These are phyloP conservation scores for Alternaria alternata DNA, from an alignment of 2,329 filamentous ascomycete genomes.

Conservation along the genomic window DNA sequence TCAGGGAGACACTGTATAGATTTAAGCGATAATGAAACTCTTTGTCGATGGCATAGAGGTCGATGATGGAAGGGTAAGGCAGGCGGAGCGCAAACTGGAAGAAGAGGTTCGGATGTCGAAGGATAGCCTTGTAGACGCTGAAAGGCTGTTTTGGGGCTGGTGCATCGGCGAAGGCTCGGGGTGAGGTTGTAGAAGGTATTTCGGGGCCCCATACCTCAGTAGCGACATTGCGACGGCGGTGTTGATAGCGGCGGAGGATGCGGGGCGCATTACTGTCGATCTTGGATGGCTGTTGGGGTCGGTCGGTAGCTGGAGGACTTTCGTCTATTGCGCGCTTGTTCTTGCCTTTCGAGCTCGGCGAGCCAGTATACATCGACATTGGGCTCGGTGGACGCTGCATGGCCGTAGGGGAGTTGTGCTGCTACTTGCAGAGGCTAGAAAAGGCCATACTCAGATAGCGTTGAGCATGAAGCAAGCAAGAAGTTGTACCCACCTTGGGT, in stretches of 20 bases:
- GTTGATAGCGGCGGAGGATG: conserved; percentile 32
- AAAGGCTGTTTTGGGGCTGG: conserved; percentile 22
- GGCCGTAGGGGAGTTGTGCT: not conserved
- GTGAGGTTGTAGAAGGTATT: conserved; percentile 1
- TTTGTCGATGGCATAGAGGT: conserved; percentile 52
- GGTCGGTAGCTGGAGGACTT: not conserved
- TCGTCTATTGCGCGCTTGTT: conserved; percentile 33
- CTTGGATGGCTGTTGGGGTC: not conserved
- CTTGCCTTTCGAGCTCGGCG: conserved; percentile 18
- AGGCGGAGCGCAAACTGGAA: conserved; percentile 44
- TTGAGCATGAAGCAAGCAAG: not conserved
- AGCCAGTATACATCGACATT: conserved; percentile 16
- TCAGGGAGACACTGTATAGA: conserved; percentile 64
- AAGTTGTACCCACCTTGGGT: not conserved
- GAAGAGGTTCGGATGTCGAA: conserved; percentile 48
- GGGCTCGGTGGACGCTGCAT: conserved; percentile 11
- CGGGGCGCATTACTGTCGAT: conserved; percentile 8
- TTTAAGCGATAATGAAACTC: conserved; percentile 50
- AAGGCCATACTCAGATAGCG: not conserved
- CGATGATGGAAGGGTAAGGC: conserved; percentile 28
- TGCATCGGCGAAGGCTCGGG: not conserved
- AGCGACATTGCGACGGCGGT: conserved; percentile 36
- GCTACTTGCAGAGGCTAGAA: not conserved
- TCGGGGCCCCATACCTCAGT: conserved; percentile 28
- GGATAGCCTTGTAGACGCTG: conserved; percentile 46